These are phyloP conservation scores for Leptosphaerulina australis DNA, from an alignment of 2,329 filamentous ascomycete species.

Conservation along the genomic window DNA sequence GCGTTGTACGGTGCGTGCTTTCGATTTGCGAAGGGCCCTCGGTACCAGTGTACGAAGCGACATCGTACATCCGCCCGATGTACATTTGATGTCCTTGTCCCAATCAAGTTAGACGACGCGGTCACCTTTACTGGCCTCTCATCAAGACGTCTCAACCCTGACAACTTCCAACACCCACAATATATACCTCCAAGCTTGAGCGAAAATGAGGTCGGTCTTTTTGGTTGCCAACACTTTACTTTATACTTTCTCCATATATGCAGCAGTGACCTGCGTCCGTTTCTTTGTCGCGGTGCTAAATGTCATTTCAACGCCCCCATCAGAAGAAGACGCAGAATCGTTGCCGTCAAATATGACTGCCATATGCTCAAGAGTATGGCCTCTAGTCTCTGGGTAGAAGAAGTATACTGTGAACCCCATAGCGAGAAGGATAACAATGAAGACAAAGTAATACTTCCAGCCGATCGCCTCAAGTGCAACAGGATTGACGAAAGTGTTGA, in stretches of 20 bases:
- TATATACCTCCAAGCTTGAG: too few species aligned
- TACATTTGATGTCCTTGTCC: too few species aligned
- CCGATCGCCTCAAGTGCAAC: slow-evolving; percentile 25
- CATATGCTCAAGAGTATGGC: slow-evolving; percentile 20
- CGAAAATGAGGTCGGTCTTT: too few species aligned
- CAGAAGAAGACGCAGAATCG: slow-evolving; percentile 37
- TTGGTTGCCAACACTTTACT: too few species aligned
- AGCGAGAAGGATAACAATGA: slow-evolving; percentile 8
- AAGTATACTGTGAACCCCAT: slow-evolving; percentile 18
- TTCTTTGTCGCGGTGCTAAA: background rate
- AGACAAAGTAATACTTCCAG: slow-evolving; percentile 38
- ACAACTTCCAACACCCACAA: too few species aligned
- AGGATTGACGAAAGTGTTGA: slow-evolving; percentile 20
- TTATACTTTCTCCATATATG: background rate
- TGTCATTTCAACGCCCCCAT: background rate
- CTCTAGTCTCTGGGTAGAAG: slow-evolving; percentile 22
- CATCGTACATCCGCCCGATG: too few species aligned
- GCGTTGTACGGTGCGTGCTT: too few species aligned
- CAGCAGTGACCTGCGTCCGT: background rate
- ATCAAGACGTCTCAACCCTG: too few species aligned
- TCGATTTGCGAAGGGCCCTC: too few species aligned
- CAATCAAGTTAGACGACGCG: too few species aligned
- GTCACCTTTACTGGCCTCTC: too few species aligned
- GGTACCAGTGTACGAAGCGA: too few species aligned
- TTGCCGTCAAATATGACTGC: slow-evolving; percentile 20